Percentiles rank a stretch among this genome's conserved stretches.
phyloP scores from a whole-genome alignment of 164 flowering plant species.

The Stephania japonica region DNA sequence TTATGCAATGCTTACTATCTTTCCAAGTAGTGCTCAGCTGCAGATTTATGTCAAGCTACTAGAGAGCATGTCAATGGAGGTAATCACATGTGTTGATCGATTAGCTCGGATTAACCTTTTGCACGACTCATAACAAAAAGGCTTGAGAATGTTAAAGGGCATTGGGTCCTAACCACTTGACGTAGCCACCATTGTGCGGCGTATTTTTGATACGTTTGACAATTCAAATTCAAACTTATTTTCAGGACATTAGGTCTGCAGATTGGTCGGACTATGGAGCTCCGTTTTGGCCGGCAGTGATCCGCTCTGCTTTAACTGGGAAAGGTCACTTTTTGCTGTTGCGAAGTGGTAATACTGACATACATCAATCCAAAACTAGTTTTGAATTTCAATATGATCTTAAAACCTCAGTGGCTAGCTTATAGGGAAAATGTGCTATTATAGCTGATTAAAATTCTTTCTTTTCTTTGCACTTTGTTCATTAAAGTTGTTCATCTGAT shows the following conservation, averaged over 20 bases:
- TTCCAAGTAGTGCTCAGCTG: slow-evolving; percentile 88
- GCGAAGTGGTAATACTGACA: slow-evolving; percentile 45
- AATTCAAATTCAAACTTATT: neutral
- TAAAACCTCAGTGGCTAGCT: too few species aligned
- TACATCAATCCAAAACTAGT: neutral
- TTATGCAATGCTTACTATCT: slow-evolving; percentile 72
- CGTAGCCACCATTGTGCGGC: too few species aligned
- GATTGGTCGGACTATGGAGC: slow-evolving; percentile 93
- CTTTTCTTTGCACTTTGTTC: neutral
- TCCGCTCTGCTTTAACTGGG: slow-evolving; percentile 80
- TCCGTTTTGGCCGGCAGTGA: slow-evolving; percentile 98
- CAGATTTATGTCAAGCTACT: slow-evolving; percentile 73
- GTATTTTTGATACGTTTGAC: neutral
- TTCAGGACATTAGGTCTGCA: slow-evolving; percentile 72
- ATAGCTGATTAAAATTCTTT: too few species aligned
- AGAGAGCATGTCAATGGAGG: slow-evolving; percentile 61
- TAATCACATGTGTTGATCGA: slow-evolving; percentile 13
- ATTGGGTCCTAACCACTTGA: too few species aligned
- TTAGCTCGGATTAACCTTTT: too few species aligned
- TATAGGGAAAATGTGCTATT: too few species aligned
- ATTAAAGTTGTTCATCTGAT: neutral
- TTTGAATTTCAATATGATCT: too few species aligned
- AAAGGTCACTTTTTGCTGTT: slow-evolving; percentile 74
- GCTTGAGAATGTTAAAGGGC: too few species aligned
- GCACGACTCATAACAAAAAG: too few species aligned